Evolutionary conservation across 2,329 filamentous ascomycete species (phyloP), one percentile per base, ranked within the genome.

Genomic region (Didymella segeticola): DNA sequence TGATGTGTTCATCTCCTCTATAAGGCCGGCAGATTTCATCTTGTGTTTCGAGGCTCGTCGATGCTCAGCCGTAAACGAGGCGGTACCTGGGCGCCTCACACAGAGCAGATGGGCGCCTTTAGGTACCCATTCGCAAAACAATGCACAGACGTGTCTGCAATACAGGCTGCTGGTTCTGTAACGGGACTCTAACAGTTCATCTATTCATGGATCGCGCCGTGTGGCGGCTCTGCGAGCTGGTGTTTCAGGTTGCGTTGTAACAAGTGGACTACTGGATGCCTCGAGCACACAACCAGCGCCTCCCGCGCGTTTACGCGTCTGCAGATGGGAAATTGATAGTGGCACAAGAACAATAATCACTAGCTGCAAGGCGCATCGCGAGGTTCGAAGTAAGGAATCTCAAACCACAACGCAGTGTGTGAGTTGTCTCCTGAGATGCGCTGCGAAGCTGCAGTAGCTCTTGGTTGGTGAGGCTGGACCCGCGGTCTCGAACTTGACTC

Each of bases 201-300:
- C 48, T 56, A 56, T 56, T 48, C 48, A 52, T 56, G 49, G 48
- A 38, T 15, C 38, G 56, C 48, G 54, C 50, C 22, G 43, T 36
- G 36, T 42, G 51, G 61, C 57, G 56, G 59, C 53, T 62, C 56
- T 57, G 47, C 52, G 29, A 48, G 51, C 56, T 54, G 46, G 41
- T 66, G 64, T 67, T 67, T 66, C 64, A 67, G 33, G 26, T 48
- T 53, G 54, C 52, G 46, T 30, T 26, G 41, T 53, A 38, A 43
- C 47, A 37, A 47, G 31, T 30, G 36, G 39, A 48, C 47, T 36
- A 61, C 42, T 60, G 56, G 58, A 52, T 22, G 43, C 37, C 38
- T 47, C 37, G 29, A 50, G 41, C 39, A 48, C 49, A 46, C 23
- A 46, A 43, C 36, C 47, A 43, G 36, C 43, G 45, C 34, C 26